These are phyloP conservation scores for Rhinocladiella similis DNA, from an alignment of 2,329 filamentous ascomycete species.

Conservation along the genomic window DNA sequence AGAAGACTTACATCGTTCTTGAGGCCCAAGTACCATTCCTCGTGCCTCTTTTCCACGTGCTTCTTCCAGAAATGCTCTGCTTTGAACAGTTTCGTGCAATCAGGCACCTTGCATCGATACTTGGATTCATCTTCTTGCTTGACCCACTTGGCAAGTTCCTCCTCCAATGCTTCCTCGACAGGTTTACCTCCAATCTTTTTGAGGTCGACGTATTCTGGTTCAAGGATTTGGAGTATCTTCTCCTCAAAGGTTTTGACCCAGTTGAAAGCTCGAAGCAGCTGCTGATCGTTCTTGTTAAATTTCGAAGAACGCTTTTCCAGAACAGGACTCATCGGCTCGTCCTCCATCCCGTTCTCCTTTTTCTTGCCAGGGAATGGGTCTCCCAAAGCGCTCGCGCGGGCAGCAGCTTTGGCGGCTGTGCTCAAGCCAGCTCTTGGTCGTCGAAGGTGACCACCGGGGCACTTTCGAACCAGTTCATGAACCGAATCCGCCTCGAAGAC, in stretches of 20 bases:
- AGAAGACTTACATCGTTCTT: constrained; percentile 72
- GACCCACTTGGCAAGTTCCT: constrained; percentile 82
- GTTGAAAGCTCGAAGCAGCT: constrained; percentile 91
- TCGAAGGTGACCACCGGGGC: constrained; percentile 93
- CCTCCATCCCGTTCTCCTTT: constrained; percentile 63
- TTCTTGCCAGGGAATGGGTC: constrained; percentile 84
- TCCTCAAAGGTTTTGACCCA: constrained; percentile 99
- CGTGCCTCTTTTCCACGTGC: constrained; percentile 93
- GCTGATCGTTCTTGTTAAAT: constrained; percentile 79
- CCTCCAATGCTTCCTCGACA: constrained; percentile 79
- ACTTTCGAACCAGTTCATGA: constrained; percentile 93
- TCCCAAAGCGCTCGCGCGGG: constrained; percentile 77
- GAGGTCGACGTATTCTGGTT: constrained; percentile 83
- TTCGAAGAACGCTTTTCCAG: constrained; percentile 68
- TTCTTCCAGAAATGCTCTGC: constrained; percentile 97
- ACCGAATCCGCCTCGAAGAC: constrained; percentile 98
- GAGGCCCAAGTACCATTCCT: constrained; percentile 79
- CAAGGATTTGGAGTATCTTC: constrained; percentile 88
- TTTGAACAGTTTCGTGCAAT: constrained; percentile 96
- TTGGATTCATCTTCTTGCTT: constrained; percentile 98
- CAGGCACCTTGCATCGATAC: constrained; percentile 92
- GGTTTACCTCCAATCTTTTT: constrained; percentile 88
- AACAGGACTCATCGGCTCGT: constrained; percentile 65
- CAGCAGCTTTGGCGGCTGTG: constrained; percentile 78
- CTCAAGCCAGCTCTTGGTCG: constrained; percentile 84